A percentile compares a stretch with the other conserved stretches of the same genome.
These are phyloP conservation scores for Phoma sp. DNA, from an alignment of 2,329 filamentous ascomycete genomes.

Conservation along the genomic window DNA sequence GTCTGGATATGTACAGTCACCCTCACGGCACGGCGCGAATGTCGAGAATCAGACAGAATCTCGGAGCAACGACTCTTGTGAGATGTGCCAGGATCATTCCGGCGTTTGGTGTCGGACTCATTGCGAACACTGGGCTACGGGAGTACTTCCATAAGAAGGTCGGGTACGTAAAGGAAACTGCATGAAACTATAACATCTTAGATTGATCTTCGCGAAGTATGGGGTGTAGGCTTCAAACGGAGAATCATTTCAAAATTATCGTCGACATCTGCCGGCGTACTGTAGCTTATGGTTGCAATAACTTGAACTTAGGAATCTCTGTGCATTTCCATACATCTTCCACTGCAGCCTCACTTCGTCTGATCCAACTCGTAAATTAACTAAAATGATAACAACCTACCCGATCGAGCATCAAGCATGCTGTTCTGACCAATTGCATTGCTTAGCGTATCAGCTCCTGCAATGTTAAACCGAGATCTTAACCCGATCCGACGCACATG, in stretches of 20 bases:
- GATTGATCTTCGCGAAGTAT: neutral
- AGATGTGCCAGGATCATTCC: conserved; percentile 39
- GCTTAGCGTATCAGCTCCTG: conserved; percentile 14
- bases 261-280: neutral
- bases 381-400: neutral
- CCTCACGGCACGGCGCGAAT: conserved; percentile 15
- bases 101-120: conserved; percentile 36
- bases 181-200: neutral
- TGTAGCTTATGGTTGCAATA: neutral
- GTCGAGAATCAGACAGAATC: conserved; percentile 21
- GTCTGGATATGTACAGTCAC: conserved; percentile 33
- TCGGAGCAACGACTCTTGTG: conserved; percentile 31
- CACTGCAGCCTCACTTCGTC: neutral
- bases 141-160: conserved; percentile 24
- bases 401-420: neutral
- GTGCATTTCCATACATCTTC: neutral
- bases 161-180: conserved; percentile 1
- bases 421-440: conserved; percentile 9
- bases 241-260: neutral
- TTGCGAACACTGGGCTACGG: conserved; percentile 33
- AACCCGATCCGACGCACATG: conserved; percentile 12
- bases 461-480: conserved; percentile 17
- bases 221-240: neutral
- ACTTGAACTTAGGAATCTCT: neutral
- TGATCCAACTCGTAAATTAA: neutral